Evolutionary conservation across 2,329 filamentous ascomycete species (phyloP).

Genomic region (Pseudogymnoascus sp.): DNA sequence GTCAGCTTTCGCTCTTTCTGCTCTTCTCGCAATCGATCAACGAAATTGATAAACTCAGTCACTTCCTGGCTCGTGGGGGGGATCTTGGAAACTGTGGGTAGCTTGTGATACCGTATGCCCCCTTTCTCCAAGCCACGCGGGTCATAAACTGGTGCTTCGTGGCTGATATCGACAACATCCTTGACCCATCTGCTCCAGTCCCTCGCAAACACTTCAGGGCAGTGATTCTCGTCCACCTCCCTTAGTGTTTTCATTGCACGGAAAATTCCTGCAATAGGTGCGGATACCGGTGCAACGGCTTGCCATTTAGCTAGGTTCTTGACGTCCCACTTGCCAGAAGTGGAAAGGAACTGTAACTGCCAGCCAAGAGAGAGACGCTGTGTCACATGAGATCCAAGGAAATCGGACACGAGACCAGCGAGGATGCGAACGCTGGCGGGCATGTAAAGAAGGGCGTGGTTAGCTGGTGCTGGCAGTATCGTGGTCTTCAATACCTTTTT

Average conservation of each 20-base stretch:
- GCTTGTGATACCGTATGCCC: constrained; percentile 73
- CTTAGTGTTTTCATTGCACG: constrained; percentile 89
- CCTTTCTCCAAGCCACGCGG: constrained; percentile 61
- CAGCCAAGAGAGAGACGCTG: constrained; percentile 74
- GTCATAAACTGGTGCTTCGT: constrained; percentile 86
- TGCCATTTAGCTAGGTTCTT: constrained; percentile 95
- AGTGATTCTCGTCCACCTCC: constrained; percentile 79
- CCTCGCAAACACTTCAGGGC: constrained; percentile 63
- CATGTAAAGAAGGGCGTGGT: constrained; percentile 78
- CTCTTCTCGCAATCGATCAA: constrained; percentile 54
- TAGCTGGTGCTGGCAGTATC: constrained; percentile 69
- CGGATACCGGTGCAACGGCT: constrained; percentile 69
- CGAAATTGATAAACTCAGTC: constrained; percentile 46
- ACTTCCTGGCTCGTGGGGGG: constrained; percentile 60
- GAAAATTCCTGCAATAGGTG: constrained; percentile 72
- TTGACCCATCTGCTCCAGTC: constrained; percentile 62
- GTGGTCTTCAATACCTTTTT: constrained; percentile 57
- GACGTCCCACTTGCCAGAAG: constrained; percentile 94
- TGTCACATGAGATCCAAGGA: constrained; percentile 69
- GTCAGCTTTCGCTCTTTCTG: constrained; percentile 43
- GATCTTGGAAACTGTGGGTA: constrained; percentile 86
- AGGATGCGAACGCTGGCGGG: constrained; percentile 69
- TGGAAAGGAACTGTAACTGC: constrained; percentile 84
- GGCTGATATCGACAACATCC: constrained; percentile 83
- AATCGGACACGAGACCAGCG: constrained; percentile 75